Evolutionary conservation across 2,329 filamentous ascomycete species (phyloP), one percentile per base, ranked within the genome.

Genomic region (Tolypocladium tundrense): DNA sequence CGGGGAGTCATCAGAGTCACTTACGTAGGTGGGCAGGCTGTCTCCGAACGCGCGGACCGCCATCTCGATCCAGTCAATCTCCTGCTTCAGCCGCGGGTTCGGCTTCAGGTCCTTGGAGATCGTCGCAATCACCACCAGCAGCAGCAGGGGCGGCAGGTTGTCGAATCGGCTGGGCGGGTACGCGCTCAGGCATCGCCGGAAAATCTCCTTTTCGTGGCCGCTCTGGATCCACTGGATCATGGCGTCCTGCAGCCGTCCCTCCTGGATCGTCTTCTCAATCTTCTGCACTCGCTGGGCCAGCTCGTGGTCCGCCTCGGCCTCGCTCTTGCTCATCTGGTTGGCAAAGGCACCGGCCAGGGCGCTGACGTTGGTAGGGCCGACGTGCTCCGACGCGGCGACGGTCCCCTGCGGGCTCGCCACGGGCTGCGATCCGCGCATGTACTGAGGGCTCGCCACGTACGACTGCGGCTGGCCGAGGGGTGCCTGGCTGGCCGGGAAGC

Each of bases 171-270:
- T 61, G 0, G 74, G 69, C 4, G 70, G 69, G 57, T 73, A 73
- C 5, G 69, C 66, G 60, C 71, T 70, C 13, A 76, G 64, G 60
- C 73, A 73, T 39, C 70, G 71, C 39, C 80, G 76, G 69, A 87
- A 88, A 55, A 88, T 80, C 60, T 85, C 81, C 59, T 85, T 79
- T 67, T 85, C 80, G 40, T 81, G 78, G 19, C 79, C 80, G 63
- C 80, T 80, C 70, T 88, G 85, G 58, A 88, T 80, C 85, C 85
- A 88, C 60, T 81, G 80, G 58, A 88, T 79, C 68, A 86, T 79
- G 48, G 83, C 86, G 56, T 82, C 79, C 65, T 88, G 85, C 58
- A 81, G 79, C 41, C 82, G 79, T 27, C 82, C 82, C 37, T 81
- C 77, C 41, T 79, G 76, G 72, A 94, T 84, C 50, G 85, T 73